Percentiles rank a stretch among this genome's conserved stretches.
phyloP scores from a whole-genome alignment of 768 basidiomycete species.

The Xerocomus brunneocitrinus region DNA sequence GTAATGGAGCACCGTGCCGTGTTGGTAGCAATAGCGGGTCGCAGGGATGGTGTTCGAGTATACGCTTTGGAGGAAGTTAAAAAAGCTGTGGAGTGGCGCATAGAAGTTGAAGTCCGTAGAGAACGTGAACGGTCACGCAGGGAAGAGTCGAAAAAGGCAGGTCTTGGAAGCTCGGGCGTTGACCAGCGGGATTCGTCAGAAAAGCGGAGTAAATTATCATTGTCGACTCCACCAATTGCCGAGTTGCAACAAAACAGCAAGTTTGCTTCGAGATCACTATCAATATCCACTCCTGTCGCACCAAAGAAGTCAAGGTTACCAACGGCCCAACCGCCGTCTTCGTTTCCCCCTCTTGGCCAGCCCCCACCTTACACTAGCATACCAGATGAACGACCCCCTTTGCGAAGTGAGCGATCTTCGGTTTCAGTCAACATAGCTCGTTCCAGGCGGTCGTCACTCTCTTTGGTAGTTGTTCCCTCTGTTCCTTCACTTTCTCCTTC shows the following conservation, averaged over 20 bases:
- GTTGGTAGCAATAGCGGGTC: slow-evolving; percentile 83
- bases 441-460: slow-evolving; percentile 51
- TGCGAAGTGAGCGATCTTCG: slow-evolving; percentile 40
- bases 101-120: slow-evolving; percentile 72
- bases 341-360: slow-evolving; percentile 39
- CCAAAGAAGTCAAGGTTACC: slow-evolving; percentile 27
- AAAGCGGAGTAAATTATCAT: slow-evolving; percentile 44
- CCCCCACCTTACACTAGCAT: slow-evolving; percentile 63
- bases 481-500: slow-evolving; percentile 33
- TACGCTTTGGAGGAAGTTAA: slow-evolving; percentile 86
- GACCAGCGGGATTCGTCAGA: slow-evolving; percentile 41
- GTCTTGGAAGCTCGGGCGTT: slow-evolving; percentile 33
- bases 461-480: slow-evolving; percentile 49
- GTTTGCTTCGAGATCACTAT: slow-evolving; percentile 17
- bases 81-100: slow-evolving; percentile 83
- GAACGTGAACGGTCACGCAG: slow-evolving; percentile 69
- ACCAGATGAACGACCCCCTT: slow-evolving; percentile 29
- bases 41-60: slow-evolving; percentile 81
- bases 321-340: slow-evolving; percentile 20
- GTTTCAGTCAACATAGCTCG: slow-evolving; percentile 41
- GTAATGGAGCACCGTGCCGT: slow-evolving; percentile 92
- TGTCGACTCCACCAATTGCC: slow-evolving; percentile 46
- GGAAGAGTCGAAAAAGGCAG: slow-evolving; percentile 58
- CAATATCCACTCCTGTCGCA: slow-evolving; percentile 9
- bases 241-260: slow-evolving; percentile 21